Base-by-base conservation (phyloP, 345 rosid species). In the Pugionium cornutum region DNA sequence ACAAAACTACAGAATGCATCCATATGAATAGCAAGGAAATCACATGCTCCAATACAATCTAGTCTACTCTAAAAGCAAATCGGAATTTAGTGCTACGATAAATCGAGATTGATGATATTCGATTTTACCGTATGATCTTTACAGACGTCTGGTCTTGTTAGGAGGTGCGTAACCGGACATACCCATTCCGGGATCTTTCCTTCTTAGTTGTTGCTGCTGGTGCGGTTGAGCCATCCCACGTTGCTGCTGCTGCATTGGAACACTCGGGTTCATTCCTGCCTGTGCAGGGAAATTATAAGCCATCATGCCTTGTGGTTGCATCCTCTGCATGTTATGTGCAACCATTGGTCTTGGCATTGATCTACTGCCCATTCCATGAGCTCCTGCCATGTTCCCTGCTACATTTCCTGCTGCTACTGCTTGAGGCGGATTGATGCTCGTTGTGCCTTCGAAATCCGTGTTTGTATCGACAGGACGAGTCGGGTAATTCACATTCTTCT, bases 371-470 rank as follows among this genome's bases (percentile, higher is more conserved):
- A 81, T 68, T 58, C 72, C 83, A 68, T 91, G 95, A 70, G 78
- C 75, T 53, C 91, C 90, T 41, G 83, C 68, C 70, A 79, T 78
- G 81, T 85, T 84, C 49, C 83, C 92, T 30, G 78, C 67, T 55
- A 72, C 81, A 70, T 85, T 87, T 62, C 85, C 92, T 31, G 92
- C 78, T 67, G 83, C 69, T 39, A 82, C 87, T 18, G 83, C 74
- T 78, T 86, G 99, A 9, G 96, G 80, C 42, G 92, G 89, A 52
- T 94, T 96, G 65, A 94, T 85, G 54, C 86, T 85, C 2, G 95
- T 81, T 9, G 99, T 94, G 67, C 99, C 97, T 80, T 88, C 99
- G 59, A 94, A 86, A 85, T 86, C 96, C 9, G 95, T 84, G 67
- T 79, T 86, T 44, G 88, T 66, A 70, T 94, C 99, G 1, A 94